Conservation (phyloP, 2,329 filamentous ascomycete species). For the Mycogone perniciosa region DNA sequence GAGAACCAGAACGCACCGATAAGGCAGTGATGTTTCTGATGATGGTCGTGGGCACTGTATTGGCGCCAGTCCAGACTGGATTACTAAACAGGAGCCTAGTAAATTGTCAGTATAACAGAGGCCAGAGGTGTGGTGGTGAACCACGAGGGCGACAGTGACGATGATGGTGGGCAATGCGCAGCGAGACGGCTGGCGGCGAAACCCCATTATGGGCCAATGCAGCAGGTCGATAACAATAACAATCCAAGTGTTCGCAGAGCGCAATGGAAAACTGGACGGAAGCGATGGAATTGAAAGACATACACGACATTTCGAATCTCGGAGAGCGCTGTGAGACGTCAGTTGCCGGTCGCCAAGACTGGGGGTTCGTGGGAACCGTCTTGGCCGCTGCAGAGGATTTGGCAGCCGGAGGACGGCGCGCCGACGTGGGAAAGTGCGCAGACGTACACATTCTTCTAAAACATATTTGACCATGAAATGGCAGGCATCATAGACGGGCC, state of each 20-base stretch:
- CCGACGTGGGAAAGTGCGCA: conserved; percentile 1
- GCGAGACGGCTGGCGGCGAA: too few relatives aligned
- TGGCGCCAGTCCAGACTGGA: conserved; percentile 46
- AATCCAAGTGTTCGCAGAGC: not conserved
- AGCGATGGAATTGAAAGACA: conserved; percentile 1
- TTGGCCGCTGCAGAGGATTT: conserved; percentile 13
- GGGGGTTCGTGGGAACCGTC: conserved; percentile 8
- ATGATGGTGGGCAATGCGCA: not conserved
- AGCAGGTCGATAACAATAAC: too few relatives aligned
- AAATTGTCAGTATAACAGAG: conserved; percentile 7
- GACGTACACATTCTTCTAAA: conserved; percentile 39
- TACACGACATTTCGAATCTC: conserved; percentile 48
- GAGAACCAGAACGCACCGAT: conserved; percentile 37
- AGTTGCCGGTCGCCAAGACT: conserved; percentile 24
- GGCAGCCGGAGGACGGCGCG: conserved; percentile 5
- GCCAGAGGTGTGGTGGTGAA: not conserved
- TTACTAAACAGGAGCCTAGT: conserved; percentile 54
- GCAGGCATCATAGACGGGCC: conserved; percentile 29
- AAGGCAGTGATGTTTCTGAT: conserved; percentile 51
- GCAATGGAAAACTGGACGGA: conserved; percentile 11
- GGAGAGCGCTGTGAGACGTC: conserved; percentile 38
- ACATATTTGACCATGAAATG: conserved; percentile 32
- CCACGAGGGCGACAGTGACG: not conserved
- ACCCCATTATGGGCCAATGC: too few relatives aligned
- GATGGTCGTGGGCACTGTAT: conserved; percentile 46